A percentile compares a stretch with the other conserved stretches of the same genome.
These are phyloP conservation scores for Trichoderma sp. DNA, from an alignment of 2,329 filamentous ascomycete species.

Conservation along the genomic window DNA sequence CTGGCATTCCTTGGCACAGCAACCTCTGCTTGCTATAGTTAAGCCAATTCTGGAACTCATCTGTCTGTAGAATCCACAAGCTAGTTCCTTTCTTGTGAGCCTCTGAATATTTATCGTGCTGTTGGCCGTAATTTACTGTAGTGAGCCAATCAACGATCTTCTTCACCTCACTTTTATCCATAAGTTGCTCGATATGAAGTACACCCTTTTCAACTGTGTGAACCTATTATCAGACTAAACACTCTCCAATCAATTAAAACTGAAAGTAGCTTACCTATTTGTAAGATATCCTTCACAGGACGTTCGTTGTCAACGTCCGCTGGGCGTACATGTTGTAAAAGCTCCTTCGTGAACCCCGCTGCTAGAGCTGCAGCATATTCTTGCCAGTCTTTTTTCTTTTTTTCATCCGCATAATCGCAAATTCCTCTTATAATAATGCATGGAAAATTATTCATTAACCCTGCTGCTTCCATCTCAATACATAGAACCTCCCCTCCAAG, in stretches of 20 bases:
- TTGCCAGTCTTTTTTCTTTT: neutral
- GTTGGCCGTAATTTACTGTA: conserved; percentile 32
- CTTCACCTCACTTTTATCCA: neutral
- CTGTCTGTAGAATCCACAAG: conserved; percentile 44
- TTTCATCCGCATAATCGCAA: neutral
- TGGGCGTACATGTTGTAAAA: neutral
- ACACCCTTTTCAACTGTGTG: neutral
- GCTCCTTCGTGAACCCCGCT: neutral
- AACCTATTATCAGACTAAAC: neutral
- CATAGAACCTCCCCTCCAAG: neutral
- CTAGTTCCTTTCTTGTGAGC: conserved; percentile 41
- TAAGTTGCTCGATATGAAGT: neutral
- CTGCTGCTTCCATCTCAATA: neutral
- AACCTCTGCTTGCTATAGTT: conserved; percentile 29
- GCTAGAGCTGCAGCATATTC: neutral
- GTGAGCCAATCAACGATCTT: conserved; percentile 40
- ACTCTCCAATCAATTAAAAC: neutral
- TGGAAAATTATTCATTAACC: neutral
- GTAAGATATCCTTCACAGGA: neutral
- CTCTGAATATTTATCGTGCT: conserved; percentile 33
- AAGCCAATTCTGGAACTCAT: conserved; percentile 36
- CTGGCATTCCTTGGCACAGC: conserved; percentile 47
- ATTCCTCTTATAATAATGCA: neutral
- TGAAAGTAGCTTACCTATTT: neutral
- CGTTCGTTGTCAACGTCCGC: neutral